Percentiles rank a stretch among this genome's conserved stretches.
Conservation (phyloP, 208 protist species). For the Crithidia acanthocephali region DNA sequence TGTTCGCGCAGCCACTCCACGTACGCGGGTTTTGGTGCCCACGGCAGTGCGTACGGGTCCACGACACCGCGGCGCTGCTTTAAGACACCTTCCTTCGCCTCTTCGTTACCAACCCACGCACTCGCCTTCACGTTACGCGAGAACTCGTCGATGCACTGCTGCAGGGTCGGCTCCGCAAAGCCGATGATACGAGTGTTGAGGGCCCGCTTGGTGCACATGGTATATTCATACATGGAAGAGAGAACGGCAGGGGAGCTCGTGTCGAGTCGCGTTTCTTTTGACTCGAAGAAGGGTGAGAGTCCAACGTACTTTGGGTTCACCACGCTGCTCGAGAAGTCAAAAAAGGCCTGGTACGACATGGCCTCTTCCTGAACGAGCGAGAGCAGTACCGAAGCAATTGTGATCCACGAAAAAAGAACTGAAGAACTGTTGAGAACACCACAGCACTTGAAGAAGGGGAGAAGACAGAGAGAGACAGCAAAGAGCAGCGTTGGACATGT, state of each 20-base stretch:
- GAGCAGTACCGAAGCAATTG: neutral
- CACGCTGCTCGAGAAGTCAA: conserved; percentile 76
- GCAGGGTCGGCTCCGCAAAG: conserved; percentile 83
- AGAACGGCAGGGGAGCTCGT: conserved; percentile 37
- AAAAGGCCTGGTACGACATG: conserved; percentile 64
- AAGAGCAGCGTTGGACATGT: too few species aligned
- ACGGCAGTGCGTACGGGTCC: conserved; percentile 63
- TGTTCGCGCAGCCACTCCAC: conserved; percentile 62
- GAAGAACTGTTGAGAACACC: too few species aligned
- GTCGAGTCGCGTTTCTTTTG: conserved; percentile 41
- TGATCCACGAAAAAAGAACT: too few species aligned
- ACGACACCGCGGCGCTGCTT: conserved; percentile 55
- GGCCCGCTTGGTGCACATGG: conserved; percentile 76
- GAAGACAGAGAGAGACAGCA: too few species aligned
- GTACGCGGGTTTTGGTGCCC: conserved; percentile 75
- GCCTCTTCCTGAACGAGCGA: neutral
- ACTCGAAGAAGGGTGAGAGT: conserved; percentile 58
- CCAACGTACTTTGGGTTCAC: conserved; percentile 77
- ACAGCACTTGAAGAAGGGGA: too few species aligned
- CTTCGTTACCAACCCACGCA: conserved; percentile 36
- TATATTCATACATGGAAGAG: conserved; percentile 63
- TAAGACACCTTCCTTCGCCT: conserved; percentile 41
- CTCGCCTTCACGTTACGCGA: conserved; percentile 56
- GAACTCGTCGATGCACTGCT: conserved; percentile 79
- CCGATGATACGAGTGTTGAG: conserved; percentile 89